These are phyloP conservation scores for Pythium coloratum DNA, from an alignment of 352 stramenopile genomes.

Conservation along the genomic window DNA sequence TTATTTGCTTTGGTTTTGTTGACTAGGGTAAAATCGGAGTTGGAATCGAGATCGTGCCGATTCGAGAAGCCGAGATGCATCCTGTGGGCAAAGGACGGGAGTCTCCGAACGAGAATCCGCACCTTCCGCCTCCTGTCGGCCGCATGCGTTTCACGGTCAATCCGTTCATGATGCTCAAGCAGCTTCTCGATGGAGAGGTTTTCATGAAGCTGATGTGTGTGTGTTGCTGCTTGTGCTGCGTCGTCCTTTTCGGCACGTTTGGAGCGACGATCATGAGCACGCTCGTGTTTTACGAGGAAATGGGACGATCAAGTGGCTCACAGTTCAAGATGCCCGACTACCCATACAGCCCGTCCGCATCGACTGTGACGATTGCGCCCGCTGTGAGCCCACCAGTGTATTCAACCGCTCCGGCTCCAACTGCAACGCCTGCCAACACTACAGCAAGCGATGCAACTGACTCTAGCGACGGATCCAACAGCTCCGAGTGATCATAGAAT, in stretches of 20 bases:
- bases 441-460: neutral
- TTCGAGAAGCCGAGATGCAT: slow-evolving; percentile 72
- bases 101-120: slow-evolving; percentile 90
- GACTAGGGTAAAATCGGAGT: slow-evolving; percentile 54
- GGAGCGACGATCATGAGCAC: slow-evolving; percentile 79
- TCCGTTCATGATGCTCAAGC: slow-evolving; percentile 77
- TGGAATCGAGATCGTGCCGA: slow-evolving; percentile 81
- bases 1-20: neutral
- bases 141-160: slow-evolving; percentile 83
- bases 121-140: slow-evolving; percentile 85
- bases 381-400: neutral
- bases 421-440: neutral
- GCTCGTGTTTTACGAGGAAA: slow-evolving; percentile 60
- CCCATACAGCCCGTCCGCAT: slow-evolving; percentile 10
- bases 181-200: slow-evolving; percentile 65
- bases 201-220: slow-evolving; percentile 49
- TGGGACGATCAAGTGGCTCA: slow-evolving; percentile 1
- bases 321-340: slow-evolving; percentile 14
- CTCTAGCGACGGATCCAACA: neutral
- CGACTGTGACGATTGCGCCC: neutral
- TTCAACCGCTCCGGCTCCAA: neutral
- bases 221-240: slow-evolving; percentile 58
- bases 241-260: slow-evolving; percentile 66
- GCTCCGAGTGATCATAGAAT: neutral
- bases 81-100: slow-evolving; percentile 78